A percentile compares a stretch with the other conserved stretches of the same genome.
Conservation (phyloP, 2,329 filamentous ascomycete genomes). For the Thielaviopsis cerberus region DNA sequence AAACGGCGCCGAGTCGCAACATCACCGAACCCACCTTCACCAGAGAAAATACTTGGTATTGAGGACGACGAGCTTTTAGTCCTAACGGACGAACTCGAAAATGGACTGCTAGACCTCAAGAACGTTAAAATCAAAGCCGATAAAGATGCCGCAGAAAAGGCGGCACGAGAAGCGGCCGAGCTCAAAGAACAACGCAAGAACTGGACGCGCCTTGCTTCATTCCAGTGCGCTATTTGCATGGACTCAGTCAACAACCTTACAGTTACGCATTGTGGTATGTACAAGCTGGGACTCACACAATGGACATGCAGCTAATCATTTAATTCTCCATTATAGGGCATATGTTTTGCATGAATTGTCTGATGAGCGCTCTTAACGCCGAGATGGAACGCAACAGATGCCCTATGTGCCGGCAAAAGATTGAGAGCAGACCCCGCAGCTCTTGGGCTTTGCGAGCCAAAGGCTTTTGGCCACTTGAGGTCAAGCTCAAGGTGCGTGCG, state of each 20-base stretch:
- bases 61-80: background rate
- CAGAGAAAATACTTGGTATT: background rate
- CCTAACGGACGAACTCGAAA: background rate
- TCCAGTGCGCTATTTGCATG: conserved; percentile 52
- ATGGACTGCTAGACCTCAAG: background rate
- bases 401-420: conserved; percentile 43
- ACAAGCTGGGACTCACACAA: background rate
- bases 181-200: conserved; percentile 27
- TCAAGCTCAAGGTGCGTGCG: conserved; percentile 42
- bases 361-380: conserved; percentile 40
- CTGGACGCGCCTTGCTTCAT: conserved; percentile 31
- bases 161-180: conserved; percentile 14
- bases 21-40: background rate
- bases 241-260: conserved; percentile 39
- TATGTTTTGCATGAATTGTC: conserved; percentile 43
- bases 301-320: background rate
- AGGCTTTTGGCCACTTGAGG: conserved; percentile 38
- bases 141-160: conserved; percentile 1
- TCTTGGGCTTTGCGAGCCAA: conserved; percentile 28
- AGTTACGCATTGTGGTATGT: conserved; percentile 48
- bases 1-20: background rate
- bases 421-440: conserved; percentile 29
- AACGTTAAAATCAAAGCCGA: background rate
- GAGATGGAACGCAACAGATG: conserved; percentile 38
- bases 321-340: conserved; percentile 27